These are phyloP conservation scores for Taiozyma sp. DNA, from an alignment of 1,139 yeast species.

Conservation along the genomic window DNA sequence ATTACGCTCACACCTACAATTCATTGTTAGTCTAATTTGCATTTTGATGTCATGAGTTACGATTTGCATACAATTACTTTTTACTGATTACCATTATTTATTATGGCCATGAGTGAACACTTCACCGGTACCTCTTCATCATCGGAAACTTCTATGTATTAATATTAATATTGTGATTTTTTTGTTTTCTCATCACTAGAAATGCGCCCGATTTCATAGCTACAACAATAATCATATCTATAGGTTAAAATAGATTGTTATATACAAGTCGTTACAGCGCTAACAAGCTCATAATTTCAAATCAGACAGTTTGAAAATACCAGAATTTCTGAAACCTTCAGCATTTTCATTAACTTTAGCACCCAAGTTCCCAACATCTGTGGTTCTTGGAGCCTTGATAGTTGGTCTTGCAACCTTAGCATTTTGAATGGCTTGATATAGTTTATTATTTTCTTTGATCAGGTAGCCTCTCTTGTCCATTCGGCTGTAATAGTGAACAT, in stretches of 20 bases:
- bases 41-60: neutral
- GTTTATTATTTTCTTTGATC: conserved; percentile 30
- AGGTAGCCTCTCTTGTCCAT: conserved; percentile 76
- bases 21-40: neutral
- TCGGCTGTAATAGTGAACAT: conserved; percentile 72
- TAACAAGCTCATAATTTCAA: conserved; percentile 11
- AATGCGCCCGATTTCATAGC: neutral
- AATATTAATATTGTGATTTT: neutral
- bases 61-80: neutral
- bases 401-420: conserved; percentile 21
- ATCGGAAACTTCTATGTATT: neutral
- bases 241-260: neutral
- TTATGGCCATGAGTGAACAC: neutral
- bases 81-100: neutral
- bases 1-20: neutral
- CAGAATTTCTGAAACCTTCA: conserved; percentile 19
- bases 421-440: conserved; percentile 25
- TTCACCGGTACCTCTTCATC: neutral
- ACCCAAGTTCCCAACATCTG: conserved; percentile 23
- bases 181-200: too few relatives aligned
- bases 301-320: conserved; percentile 19
- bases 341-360: conserved; percentile 17
- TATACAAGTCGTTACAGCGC: conserved; percentile 5
- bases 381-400: conserved; percentile 19
- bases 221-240: neutral